Conservation (phyloP, 345 rosid genomes). For the Heritiera littoralis region DNA sequence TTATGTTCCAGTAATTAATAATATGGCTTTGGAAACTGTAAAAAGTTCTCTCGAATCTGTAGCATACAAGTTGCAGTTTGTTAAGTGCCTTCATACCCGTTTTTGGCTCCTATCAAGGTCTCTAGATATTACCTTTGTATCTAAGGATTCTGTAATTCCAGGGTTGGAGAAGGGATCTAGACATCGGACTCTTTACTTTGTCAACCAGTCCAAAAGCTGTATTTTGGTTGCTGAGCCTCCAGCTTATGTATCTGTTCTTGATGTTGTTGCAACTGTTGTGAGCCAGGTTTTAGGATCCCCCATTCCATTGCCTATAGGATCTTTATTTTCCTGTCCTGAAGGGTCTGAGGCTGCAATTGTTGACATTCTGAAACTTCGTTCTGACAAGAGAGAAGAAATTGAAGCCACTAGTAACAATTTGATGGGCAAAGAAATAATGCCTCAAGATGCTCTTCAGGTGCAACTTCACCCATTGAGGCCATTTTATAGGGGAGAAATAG, state of each 20-base stretch:
- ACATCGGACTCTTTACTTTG: constrained; percentile 65
- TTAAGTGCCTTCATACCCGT: constrained; percentile 62
- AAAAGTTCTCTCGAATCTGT: constrained; percentile 53
- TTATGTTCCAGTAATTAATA: constrained; percentile 33
- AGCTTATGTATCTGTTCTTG: constrained; percentile 61
- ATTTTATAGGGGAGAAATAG: constrained; percentile 87
- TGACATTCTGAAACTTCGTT: constrained; percentile 56
- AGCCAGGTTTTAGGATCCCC: constrained; percentile 73
- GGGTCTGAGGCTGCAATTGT: constrained; percentile 70
- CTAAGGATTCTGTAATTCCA: constrained; percentile 59
- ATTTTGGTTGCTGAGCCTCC: constrained; percentile 89
- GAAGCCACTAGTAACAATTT: constrained; percentile 43
- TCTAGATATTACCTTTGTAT: constrained; percentile 56
- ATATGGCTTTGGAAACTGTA: constrained; percentile 45
- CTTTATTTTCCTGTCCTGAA: constrained; percentile 73
- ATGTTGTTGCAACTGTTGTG: constrained; percentile 35
- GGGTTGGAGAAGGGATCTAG: constrained; percentile 61
- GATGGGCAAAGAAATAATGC: constrained; percentile 72
- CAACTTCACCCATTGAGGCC: constrained; percentile 94
- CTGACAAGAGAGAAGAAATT: constrained; percentile 54
- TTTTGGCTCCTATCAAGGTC: constrained; percentile 70
- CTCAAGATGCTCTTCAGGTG: constrained; percentile 82
- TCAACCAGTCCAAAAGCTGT: constrained; percentile 52
- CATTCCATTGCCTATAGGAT: constrained; percentile 62
- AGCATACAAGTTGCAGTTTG: constrained; percentile 74